phyloP scores from a whole-genome alignment of 2,329 filamentous ascomycete species.

The Truncatella angustata region DNA sequence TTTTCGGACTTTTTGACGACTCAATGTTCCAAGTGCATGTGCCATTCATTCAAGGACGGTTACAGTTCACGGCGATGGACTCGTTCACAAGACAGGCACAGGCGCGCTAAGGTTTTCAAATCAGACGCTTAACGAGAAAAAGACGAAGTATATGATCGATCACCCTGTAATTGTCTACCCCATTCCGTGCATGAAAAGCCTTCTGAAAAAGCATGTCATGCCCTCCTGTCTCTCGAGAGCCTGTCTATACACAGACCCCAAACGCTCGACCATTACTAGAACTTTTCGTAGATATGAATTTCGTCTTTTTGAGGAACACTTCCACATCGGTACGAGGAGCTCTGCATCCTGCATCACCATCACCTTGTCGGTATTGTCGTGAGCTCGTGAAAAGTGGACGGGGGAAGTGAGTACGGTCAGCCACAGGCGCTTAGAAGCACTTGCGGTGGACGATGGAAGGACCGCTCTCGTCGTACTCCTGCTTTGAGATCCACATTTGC shows the following conservation, averaged over 20 bases:
- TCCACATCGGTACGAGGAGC: constrained; percentile 40
- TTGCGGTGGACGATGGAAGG: constrained; percentile 99
- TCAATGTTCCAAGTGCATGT: too few species aligned
- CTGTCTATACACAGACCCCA: constrained; percentile 40
- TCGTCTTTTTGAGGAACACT: constrained; percentile 41
- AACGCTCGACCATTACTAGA: constrained; percentile 54
- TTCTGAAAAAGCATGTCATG: constrained; percentile 49
- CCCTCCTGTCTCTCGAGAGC: constrained; percentile 43
- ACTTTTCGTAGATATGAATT: constrained; percentile 58
- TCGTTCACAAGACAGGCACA: background rate
- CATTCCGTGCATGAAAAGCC: constrained; percentile 47
- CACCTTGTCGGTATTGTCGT: constrained; percentile 44
- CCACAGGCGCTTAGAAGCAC: constrained; percentile 82
- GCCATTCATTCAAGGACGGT: too few species aligned
- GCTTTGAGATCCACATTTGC: constrained; percentile 99
- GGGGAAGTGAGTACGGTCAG: constrained; percentile 10
- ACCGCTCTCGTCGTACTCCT: constrained; percentile 99
- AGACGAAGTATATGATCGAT: constrained; percentile 52
- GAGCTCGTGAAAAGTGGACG: constrained; percentile 31
- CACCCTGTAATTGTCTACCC: constrained; percentile 49
- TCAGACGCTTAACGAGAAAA: constrained; percentile 39
- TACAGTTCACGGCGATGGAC: background rate
- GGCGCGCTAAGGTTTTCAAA: background rate
- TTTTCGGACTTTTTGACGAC: too few species aligned
- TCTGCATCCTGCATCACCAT: constrained; percentile 36